A percentile compares a stretch with the other conserved stretches of the same genome.
phyloP scores from a whole-genome alignment of 768 basidiomycete genomes.

The Vararia minispora region DNA sequence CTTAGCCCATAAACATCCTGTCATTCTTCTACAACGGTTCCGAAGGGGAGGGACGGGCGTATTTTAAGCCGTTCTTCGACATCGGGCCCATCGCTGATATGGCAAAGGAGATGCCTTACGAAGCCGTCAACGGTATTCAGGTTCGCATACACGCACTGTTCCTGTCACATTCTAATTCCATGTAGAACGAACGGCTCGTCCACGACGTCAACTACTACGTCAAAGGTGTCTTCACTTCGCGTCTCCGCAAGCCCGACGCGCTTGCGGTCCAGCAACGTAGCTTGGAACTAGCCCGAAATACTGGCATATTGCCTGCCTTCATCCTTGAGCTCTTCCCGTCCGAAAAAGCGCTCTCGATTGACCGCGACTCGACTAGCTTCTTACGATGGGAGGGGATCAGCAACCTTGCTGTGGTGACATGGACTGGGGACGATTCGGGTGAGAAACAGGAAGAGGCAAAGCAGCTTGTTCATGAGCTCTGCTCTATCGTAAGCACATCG shows the following conservation, averaged over 20 bases:
- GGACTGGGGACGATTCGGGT: too few relatives aligned
- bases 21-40: conserved; percentile 39
- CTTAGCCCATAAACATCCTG: conserved; percentile 17
- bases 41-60: conserved; percentile 33
- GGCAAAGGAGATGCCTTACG: conserved; percentile 37
- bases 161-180: background rate
- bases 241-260: conserved; percentile 10
- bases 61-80: conserved; percentile 35
- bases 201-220: conserved; percentile 31
- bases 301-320: background rate
- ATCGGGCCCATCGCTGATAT: conserved; percentile 29
- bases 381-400: too few relatives aligned
- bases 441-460: too few relatives aligned
- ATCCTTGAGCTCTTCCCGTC: conserved; percentile 6
- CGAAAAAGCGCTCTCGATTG: conserved; percentile 10
- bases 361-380: conserved; percentile 10
- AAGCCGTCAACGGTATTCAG: conserved; percentile 29
- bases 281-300: conserved; percentile 11
- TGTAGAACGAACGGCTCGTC: conserved; percentile 25
- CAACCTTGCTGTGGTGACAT: too few relatives aligned
- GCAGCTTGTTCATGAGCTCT: too few relatives aligned
- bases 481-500: too few relatives aligned
- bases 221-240: conserved; percentile 28
- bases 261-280: conserved; percentile 20
- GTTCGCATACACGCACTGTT: conserved; percentile 16